Base-by-base conservation (phyloP, 1,284 basidiomycete genomes). In the Sutorius eximius region DNA sequence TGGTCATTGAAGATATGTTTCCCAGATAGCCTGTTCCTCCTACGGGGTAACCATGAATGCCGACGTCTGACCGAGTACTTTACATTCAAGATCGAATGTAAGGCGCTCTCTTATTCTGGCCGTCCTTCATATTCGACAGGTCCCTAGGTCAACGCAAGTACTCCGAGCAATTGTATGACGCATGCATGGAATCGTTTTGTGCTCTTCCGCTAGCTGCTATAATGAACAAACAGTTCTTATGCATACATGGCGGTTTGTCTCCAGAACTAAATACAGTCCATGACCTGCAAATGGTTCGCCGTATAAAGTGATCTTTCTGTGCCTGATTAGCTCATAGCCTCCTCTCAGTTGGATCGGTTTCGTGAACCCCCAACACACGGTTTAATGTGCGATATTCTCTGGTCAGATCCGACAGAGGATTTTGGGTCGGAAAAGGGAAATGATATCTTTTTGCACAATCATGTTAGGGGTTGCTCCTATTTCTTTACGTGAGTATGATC, bases 161-260 rank as follows among this genome's bases (percentile, higher is more conserved):
- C 72, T 93, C 91, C 3, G 92, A 94, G 67, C 82, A 83, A 18
- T 82, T 95, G 55, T 95, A 94, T 72, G 91, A 94, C 59, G 91
- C 90, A 36, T 91, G 89, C 78, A 93, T 93, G 86, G 90, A 94
- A 52, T 91, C 91, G 0, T 96, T 97, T 78, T 96, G 93, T 72
- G 83, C 90, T 16, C 81, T 97, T 10, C 94, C 94, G 1, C 81
- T 97, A 1, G 93, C 93, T 2, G 94, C 94, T 22, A 79, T 97
- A 68, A 95, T 96, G 91, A 96, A 97, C 82, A 95, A 95, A 75
- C 94, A 96, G 71, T 96, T 97, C 76, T 77, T 97, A 62, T 96
- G 94, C 72, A 95, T 96, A 55, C 94, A 97, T 62, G 94, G 94
- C 50, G 94, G 94, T 48, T 80, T 96, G 24, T 93, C 90, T 1